Evolutionary conservation across 192 early-diverging fungal species (phyloP).

Genomic region (Backusella tuberculispora): DNA sequence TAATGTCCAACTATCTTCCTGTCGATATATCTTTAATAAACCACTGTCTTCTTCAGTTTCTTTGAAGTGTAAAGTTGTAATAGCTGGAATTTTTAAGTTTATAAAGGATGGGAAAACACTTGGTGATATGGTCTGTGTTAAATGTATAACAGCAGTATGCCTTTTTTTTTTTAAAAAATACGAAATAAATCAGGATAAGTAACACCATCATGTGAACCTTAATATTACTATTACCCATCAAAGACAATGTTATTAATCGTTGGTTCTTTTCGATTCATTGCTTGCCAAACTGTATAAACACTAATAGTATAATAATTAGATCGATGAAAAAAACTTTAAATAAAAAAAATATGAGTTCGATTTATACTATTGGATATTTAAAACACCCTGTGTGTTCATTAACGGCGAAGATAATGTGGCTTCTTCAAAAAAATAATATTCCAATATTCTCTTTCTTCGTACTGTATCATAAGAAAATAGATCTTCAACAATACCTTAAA

Average conservation of each 20-base stretch:
- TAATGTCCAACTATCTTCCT: slow-evolving; percentile 64
- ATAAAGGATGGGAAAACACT: slow-evolving; percentile 53
- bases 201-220: not conserved
- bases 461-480: slow-evolving; percentile 54
- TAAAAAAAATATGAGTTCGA: not conserved
- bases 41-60: slow-evolving; percentile 51
- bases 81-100: slow-evolving; percentile 53
- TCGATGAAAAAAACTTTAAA: not conserved
- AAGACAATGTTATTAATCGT: slow-evolving; percentile 41
- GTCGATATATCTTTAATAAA: slow-evolving; percentile 52
- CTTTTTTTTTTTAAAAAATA: slow-evolving; percentile 24
- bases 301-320: slow-evolving; percentile 16
- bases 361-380: slow-evolving; percentile 58
- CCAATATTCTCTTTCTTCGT: slow-evolving; percentile 55
- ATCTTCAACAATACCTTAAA: slow-evolving; percentile 45
- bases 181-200: not conserved
- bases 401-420: slow-evolving; percentile 55
- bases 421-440: slow-evolving; percentile 57
- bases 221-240: slow-evolving; percentile 34
- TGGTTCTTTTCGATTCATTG: slow-evolving; percentile 40
- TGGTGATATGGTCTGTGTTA: slow-evolving; percentile 55
- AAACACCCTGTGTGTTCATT: slow-evolving; percentile 52
- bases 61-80: slow-evolving; percentile 54
- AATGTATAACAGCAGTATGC: slow-evolving; percentile 53
- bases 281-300: slow-evolving; percentile 44